Base-by-base conservation (phyloP, 2,329 filamentous ascomycete genomes). In the Aspergillus neotritici region DNA sequence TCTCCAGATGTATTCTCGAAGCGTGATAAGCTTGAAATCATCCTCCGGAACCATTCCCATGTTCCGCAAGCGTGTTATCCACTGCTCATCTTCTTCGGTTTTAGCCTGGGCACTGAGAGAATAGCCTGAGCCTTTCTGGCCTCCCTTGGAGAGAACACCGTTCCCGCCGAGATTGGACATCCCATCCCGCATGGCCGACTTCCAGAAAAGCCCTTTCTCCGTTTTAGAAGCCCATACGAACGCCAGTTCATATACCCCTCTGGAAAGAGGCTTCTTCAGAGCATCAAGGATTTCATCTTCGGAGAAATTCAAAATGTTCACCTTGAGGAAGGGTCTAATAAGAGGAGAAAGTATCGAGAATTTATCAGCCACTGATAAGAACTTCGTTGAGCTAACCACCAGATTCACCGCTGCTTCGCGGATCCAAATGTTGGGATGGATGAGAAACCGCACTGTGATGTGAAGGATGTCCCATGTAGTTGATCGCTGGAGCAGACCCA, bases 341-440 rank as follows among this genome's bases (percentile, higher is more conserved):
- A 94, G 74, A 5, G 93, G 93, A 37, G 86, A 71, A 28, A 96
- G 72, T 47, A 95, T 86, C 50, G 90, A 95, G 56, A 86, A 82
- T 31, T 84, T 78, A 62, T 97, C 91, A 3, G 91, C 88, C 15
- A 78, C 71, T 0, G 87, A 86, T 12, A 97, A 66, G 56, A 84
- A 89, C 45, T 75, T 83, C 1, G 86, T 83, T 1, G 87, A 80
- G 43, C 85, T 81, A 3, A 87, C 81, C 31, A 97, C 72, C 54
- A 96, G 94, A 50, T 91, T 83, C 6, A 86, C 79, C 3, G 91
- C 84, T 8, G 91, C 87, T 67, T 97, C 91, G 31, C 91, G 81
- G 41, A 98, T 90, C 91, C 93, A 98, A 7, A 87, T 73, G 55
- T 95, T 97, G 0, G 93, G 93, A 61, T 98, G 93, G 73, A 95